Evolutionary conservation across 257 asterid genomes (phyloP), one percentile per base, ranked within the genome.

Genomic region (Mentha longifolia): DNA sequence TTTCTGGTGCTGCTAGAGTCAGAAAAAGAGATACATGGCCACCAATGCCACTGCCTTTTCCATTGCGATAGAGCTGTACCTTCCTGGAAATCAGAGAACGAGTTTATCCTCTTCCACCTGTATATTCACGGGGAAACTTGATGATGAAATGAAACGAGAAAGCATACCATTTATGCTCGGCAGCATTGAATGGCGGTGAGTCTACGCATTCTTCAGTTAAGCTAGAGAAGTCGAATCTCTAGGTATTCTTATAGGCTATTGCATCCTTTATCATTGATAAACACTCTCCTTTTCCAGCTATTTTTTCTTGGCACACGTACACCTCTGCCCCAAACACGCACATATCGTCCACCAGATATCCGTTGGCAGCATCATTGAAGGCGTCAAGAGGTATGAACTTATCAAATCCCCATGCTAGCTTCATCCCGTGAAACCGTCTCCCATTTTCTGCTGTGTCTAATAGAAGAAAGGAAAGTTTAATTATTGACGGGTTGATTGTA

Each of bases 241-340:
- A 87, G 14, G 77, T 78, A 35, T 72, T 72, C 63, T 84, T 87
- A 61, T 70, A 47, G 74, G 67, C 63, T 43, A 77, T 50, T 67
- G 92, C 77, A 49, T 84, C 90, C 78, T 90, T 84, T 22, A 84
- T 35, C 96, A 88, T 84, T 13, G 79, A 69, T 60, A 90, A 72
- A 56, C 76, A 58, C 67, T 90, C 95, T 22, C 85, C 91, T 80
- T 72, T 83, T 46, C 77, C 83, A 0, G 56, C 71, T 55, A 47
- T 71, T 33, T 68, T 79, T 67, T 88, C 89, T 54, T 73, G 83
- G 71, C 72, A 49, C 49, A 88, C 75, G 51, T 86, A 88, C 19
- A 90, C 76, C 62, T 88, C 92, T 16, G 88, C 91, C 51, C 91
- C 96, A 70, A 88, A 81, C n/a, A 84, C 81, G 35, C 91, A 84